These are phyloP conservation scores for Cercospora beticola DNA, from an alignment of 2,329 filamentous ascomycete species.

Conservation along the genomic window DNA sequence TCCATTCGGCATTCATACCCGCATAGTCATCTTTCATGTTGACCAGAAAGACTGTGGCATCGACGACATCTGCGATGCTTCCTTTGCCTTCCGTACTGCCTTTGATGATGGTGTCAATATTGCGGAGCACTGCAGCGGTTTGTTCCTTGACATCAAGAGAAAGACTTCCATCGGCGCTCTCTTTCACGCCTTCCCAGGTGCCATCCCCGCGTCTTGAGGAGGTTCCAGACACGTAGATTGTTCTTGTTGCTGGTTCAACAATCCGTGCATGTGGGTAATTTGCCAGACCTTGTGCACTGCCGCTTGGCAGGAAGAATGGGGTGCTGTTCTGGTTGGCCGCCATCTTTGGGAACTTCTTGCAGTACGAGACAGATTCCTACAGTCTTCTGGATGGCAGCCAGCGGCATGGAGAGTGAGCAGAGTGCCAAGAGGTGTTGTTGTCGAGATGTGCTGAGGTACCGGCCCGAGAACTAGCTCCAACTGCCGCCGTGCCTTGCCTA, in stretches of 20 bases:
- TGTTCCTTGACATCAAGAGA: slow-evolving; percentile 17
- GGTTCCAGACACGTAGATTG: slow-evolving; percentile 24
- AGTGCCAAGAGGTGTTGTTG: neutral
- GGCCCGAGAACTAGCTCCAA: slow-evolving; percentile 1
- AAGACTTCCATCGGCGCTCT: slow-evolving; percentile 10
- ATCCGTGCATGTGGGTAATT: slow-evolving; percentile 20
- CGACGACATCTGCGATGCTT: slow-evolving; percentile 21
- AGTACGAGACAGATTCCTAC: neutral
- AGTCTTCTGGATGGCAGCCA: neutral
- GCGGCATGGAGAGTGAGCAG: neutral
- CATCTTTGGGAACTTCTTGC: neutral
- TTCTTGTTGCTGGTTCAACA: slow-evolving; percentile 10
- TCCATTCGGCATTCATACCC: slow-evolving; percentile 51
- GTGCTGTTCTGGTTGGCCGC: slow-evolving; percentile 13
- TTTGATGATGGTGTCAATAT: slow-evolving; percentile 22
- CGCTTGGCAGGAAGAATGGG: slow-evolving; percentile 15
- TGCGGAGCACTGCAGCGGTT: slow-evolving; percentile 20
- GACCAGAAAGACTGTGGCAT: slow-evolving; percentile 43
- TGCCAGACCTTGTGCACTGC: slow-evolving; percentile 20
- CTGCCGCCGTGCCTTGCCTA: neutral
- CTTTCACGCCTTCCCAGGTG: slow-evolving; percentile 20
- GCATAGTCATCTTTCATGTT: slow-evolving; percentile 47
- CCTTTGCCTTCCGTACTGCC: slow-evolving; percentile 15
- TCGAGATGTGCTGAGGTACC: neutral
- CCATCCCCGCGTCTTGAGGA: slow-evolving; percentile 20